Evolutionary conservation across 2,329 filamentous ascomycete species (phyloP).

Genomic region (Fusarium hostae): DNA sequence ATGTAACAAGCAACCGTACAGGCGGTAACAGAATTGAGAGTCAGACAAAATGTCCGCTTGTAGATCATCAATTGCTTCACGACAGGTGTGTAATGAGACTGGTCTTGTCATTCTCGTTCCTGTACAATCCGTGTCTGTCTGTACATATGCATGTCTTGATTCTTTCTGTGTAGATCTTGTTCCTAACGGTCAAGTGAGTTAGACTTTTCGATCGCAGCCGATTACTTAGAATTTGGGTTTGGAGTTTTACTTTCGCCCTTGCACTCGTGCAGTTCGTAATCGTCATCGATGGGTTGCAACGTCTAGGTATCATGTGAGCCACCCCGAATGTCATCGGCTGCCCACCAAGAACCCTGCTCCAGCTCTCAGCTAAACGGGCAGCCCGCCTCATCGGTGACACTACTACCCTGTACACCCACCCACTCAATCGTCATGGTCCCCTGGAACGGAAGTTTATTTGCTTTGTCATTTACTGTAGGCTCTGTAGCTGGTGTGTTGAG

Average conservation of each 20-base stretch:
- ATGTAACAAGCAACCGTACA: background rate
- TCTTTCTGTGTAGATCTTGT: background rate
- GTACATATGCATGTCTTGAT: background rate
- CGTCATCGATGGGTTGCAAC: slow-evolving; percentile 28
- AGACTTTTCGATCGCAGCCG: background rate
- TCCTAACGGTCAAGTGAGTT: background rate
- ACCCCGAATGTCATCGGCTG: slow-evolving; percentile 35
- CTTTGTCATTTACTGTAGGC: background rate
- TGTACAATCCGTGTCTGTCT: background rate
- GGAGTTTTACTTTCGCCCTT: background rate
- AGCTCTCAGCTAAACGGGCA: slow-evolving; percentile 34
- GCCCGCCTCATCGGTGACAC: slow-evolving; percentile 37
- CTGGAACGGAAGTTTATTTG: slow-evolving; percentile 22
- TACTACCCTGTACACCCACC: slow-evolving; percentile 18
- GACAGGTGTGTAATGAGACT: background rate
- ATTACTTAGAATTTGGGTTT: slow-evolving; percentile 1
- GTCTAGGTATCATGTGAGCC: slow-evolving; percentile 36
- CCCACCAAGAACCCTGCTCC: slow-evolving; percentile 28
- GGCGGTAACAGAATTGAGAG: background rate
- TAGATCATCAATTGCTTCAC: background rate
- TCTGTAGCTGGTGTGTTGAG: background rate
- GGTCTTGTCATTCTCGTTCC: background rate
- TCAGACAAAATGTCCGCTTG: background rate
- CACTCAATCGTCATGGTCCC: slow-evolving; percentile 17
- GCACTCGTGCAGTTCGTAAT: slow-evolving; percentile 22